A percentile compares a stretch with the other conserved stretches of the same genome.
Conservation (phyloP, 352 stramenopile species). For the Phytophthora sp. region DNA sequence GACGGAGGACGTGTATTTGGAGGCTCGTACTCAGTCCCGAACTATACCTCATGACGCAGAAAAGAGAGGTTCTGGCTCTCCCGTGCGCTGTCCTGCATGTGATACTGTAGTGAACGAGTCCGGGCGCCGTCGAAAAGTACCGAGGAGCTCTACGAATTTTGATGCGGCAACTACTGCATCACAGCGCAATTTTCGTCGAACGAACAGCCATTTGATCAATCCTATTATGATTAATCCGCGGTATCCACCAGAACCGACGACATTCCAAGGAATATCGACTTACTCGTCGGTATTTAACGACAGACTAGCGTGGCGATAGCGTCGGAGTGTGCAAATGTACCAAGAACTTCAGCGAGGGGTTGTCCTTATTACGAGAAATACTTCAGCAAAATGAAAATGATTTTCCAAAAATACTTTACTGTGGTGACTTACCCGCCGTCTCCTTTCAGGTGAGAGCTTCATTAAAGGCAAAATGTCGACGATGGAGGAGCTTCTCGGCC, state of each 20-base stretch:
- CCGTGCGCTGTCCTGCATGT: conserved; percentile 9
- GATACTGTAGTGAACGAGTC: conserved; percentile 9
- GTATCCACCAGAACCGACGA: conserved; percentile 50
- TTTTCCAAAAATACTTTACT: conserved; percentile 29
- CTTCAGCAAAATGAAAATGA: conserved; percentile 15
- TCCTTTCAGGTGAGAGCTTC: background rate
- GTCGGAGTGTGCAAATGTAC: background rate
- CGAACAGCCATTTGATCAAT: conserved; percentile 39
- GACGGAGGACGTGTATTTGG: conserved; percentile 30
- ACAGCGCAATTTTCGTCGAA: conserved; percentile 25
- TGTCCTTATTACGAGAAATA: background rate
- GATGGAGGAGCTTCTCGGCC: conserved; percentile 24
- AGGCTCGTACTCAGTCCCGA: background rate
- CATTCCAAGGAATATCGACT: conserved; percentile 48
- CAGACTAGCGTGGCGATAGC: conserved; percentile 40
- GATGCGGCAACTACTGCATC: background rate
- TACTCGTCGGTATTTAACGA: conserved; percentile 48
- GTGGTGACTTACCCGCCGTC: too few relatives aligned
- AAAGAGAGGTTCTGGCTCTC: background rate
- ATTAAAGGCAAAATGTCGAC: conserved; percentile 1
- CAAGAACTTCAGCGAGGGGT: background rate
- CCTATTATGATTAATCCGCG: conserved; percentile 57
- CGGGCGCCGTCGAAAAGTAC: conserved; percentile 29
- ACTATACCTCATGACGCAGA: background rate
- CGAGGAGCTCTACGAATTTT: conserved; percentile 3